These are phyloP conservation scores for Sarocladiaceae sp. DNA, from an alignment of 2,329 filamentous ascomycete species.

Conservation along the genomic window DNA sequence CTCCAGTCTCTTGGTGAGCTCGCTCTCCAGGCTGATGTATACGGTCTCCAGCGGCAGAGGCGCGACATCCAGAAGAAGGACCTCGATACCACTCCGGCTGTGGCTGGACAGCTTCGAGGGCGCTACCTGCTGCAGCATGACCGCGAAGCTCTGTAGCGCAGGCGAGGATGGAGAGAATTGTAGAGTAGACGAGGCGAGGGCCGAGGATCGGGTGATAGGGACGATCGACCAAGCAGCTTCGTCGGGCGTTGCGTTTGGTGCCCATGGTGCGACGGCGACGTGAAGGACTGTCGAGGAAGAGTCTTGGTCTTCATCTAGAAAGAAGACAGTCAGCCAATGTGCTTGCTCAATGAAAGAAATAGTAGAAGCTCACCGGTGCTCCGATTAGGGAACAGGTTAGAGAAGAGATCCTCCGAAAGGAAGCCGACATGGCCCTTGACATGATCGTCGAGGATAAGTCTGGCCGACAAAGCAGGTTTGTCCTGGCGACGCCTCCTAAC, in stretches of 20 bases:
- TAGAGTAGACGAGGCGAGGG: conserved; percentile 68
- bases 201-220: conserved; percentile 60
- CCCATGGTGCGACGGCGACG: conserved; percentile 70
- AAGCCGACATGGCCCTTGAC: conserved; percentile 80
- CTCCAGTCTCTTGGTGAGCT: conserved; percentile 72
- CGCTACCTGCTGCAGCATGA: conserved; percentile 63
- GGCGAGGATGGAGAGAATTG: conserved; percentile 68
- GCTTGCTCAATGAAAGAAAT: neutral
- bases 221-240: conserved; percentile 78
- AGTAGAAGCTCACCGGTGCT: conserved; percentile 39
- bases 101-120: conserved; percentile 69
- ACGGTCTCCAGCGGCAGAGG: conserved; percentile 77
- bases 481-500: conserved; percentile 54
- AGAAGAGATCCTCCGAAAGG: conserved; percentile 78
- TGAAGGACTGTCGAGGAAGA: conserved; percentile 43
- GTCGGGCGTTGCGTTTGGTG: conserved; percentile 50
- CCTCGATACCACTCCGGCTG: conserved; percentile 72
- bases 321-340: conserved; percentile 4
- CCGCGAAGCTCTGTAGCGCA: conserved; percentile 73
- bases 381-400: conserved; percentile 67
- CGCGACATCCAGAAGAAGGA: conserved; percentile 73
- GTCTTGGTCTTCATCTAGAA: conserved; percentile 29
- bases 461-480: conserved; percentile 70
- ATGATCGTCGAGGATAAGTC: conserved; percentile 77
- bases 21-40: conserved; percentile 78